Evolutionary conservation across 805 yeast genomes (phyloP).

Genomic region (Saturnispora besseyi): DNA sequence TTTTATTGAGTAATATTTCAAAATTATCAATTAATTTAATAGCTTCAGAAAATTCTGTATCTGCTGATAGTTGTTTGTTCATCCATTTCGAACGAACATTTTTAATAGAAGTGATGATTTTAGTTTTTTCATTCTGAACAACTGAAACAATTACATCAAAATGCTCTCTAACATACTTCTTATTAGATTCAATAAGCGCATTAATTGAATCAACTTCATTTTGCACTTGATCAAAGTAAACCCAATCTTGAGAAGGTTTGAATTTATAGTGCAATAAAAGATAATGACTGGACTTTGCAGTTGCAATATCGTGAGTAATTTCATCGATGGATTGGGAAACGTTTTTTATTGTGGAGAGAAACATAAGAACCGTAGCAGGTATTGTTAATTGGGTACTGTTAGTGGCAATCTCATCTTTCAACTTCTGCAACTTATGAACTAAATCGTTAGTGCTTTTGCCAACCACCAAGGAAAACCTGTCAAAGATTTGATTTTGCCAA

Average conservation of each 20-base stretch:
- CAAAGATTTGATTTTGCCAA: constrained; percentile 44
- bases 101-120: background rate
- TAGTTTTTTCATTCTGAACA: constrained; percentile 5
- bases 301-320: constrained; percentile 17
- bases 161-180: constrained; percentile 3
- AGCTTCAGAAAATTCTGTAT: constrained; percentile 36
- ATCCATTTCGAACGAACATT: constrained; percentile 5
- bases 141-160: constrained; percentile 4
- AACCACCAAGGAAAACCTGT: constrained; percentile 34
- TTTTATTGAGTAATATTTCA: constrained; percentile 13
- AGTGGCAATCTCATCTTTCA: constrained; percentile 32
- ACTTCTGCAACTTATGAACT: constrained; percentile 24
- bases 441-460: constrained; percentile 24
- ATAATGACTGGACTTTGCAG: constrained; percentile 21
- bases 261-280: constrained; percentile 33
- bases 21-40: constrained; percentile 28
- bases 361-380: constrained; percentile 28
- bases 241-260: constrained; percentile 45
- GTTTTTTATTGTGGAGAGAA: constrained; percentile 29
- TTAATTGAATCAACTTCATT: constrained; percentile 26
- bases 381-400: constrained; percentile 30
- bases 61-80: constrained; percentile 33
- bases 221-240: constrained; percentile 55
- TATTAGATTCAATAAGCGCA: background rate
- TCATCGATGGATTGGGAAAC: constrained; percentile 22